Base-by-base conservation (phyloP, 306 rosid species). In the Malus orientalis region DNA sequence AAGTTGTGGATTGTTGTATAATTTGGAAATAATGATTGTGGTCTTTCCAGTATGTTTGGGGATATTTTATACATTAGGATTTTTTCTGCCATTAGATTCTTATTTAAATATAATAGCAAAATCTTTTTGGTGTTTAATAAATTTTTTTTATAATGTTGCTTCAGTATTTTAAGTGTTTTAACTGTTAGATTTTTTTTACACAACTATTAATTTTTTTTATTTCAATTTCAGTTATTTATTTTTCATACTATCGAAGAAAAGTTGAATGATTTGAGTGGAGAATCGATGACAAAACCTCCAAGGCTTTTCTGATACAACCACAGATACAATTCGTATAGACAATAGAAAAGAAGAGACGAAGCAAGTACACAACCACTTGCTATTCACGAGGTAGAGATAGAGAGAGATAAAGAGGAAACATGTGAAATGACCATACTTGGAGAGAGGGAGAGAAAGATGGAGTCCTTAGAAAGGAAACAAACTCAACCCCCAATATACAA, bases 281-380 rank as follows among this genome's bases (percentile, higher is more conserved):
- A 64, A 55, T 32, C 75, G 67, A 69, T 49, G 42, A 16, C 66
- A 45, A 78, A 15, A 79, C 63, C 78, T 87, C 86, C 80, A 74
- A 79, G 64, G 40, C 76, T 42, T 79, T 81, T 81, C 78, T 78
- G 76, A 60, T 74, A 65, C 51, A 65, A 51, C 80, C 85, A 86
- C 79, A 77, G 19, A 71, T 92, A 90, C 91, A 76, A 53, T 30
- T 76, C 91, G 38, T 58, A 7, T 45, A 51, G 63, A 81, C 84
- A 84, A 80, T 72, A 84, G 92, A 79, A 67, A 47, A 84, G 77
- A 76, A 73, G 81, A 60, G 93, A 87, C 91, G 47, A 74, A 72
- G 40, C 74, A 60, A 67, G 78, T 72, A 69, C 84, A 78, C 53
- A 59, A 71, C 22, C 76, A 76, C 84, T 67, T 68, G 82, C 75